A percentile compares a stretch with the other conserved stretches of the same genome.
Evolutionary conservation across 2,329 filamentous ascomycete species (phyloP).

Genomic region (Cytospora piceicola): DNA sequence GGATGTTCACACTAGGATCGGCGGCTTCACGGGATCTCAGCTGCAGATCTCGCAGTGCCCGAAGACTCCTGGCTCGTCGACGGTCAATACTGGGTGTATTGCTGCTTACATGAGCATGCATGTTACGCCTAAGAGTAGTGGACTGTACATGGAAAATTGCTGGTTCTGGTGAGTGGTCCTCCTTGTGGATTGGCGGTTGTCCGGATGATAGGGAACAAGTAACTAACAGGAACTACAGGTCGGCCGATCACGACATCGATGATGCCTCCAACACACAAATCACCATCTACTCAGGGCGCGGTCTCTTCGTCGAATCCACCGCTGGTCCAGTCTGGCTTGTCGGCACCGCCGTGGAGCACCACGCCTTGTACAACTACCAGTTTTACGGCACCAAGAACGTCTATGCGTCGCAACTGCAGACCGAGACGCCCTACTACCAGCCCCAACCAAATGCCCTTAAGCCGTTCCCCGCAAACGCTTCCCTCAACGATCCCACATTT

Average conservation of each 20-base stretch:
- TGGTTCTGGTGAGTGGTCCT: slow-evolving; percentile 48
- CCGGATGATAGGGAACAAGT: neutral
- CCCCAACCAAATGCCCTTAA: slow-evolving; percentile 61
- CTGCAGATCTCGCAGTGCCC: slow-evolving; percentile 69
- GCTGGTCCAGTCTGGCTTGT: slow-evolving; percentile 61
- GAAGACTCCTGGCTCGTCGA: slow-evolving; percentile 50
- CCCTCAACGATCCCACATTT: slow-evolving; percentile 58
- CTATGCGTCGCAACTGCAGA: slow-evolving; percentile 67
- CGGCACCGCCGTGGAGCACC: slow-evolving; percentile 68
- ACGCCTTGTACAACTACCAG: slow-evolving; percentile 69
- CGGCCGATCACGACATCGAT: slow-evolving; percentile 41
- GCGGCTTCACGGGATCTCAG: slow-evolving; percentile 69
- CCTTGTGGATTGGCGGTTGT: no score
- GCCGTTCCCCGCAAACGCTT: slow-evolving; percentile 54
- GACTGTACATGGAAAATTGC: slow-evolving; percentile 51
- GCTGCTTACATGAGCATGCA: slow-evolving; percentile 47
- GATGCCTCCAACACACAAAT: slow-evolving; percentile 49
- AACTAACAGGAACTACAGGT: slow-evolving; percentile 14
- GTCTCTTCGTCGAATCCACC: slow-evolving; percentile 52
- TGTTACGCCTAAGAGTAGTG: slow-evolving; percentile 42
- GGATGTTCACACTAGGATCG: slow-evolving; percentile 77
- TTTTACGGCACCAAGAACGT: slow-evolving; percentile 63
- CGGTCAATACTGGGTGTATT: slow-evolving; percentile 40
- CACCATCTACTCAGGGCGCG: slow-evolving; percentile 55
- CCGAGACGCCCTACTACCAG: slow-evolving; percentile 74